Evolutionary conservation across 2,329 filamentous ascomycete species (phyloP).

Genomic region (Trichoderma citrinoviride): DNA sequence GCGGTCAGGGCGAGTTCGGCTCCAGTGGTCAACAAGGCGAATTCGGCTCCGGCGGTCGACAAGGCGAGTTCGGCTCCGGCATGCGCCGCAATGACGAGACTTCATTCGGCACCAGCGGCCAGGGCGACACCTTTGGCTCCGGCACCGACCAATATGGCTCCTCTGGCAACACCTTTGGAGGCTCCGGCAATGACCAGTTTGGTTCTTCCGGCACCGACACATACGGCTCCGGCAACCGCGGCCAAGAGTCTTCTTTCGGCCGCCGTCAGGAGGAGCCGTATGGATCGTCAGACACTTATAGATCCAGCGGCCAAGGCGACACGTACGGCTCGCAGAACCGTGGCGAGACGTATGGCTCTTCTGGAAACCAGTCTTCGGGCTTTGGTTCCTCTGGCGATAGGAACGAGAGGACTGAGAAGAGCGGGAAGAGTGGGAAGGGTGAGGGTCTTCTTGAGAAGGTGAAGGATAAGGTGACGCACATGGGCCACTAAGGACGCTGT

Average conservation of each 20-base stretch:
- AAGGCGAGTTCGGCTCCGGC: slow-evolving; percentile 24
- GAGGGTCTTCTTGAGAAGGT: slow-evolving; percentile 53
- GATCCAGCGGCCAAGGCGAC: too few relatives aligned
- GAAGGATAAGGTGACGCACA: slow-evolving; percentile 55
- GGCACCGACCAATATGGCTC: too few relatives aligned
- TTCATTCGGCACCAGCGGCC: too few relatives aligned
- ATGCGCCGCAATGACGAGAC: too few relatives aligned
- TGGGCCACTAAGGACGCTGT: slow-evolving; percentile 45
- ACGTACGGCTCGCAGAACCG: slow-evolving; percentile 22
- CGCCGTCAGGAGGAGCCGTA: too few relatives aligned
- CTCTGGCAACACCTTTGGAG: slow-evolving; percentile 26
- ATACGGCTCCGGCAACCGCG: slow-evolving; percentile 22
- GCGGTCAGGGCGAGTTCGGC: slow-evolving; percentile 3
- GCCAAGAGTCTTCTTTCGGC: background rate
- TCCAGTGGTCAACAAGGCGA: too few relatives aligned
- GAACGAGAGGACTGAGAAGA: background rate
- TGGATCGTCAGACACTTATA: too few relatives aligned
- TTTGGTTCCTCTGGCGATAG: slow-evolving; percentile 17
- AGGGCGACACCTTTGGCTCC: slow-evolving; percentile 23
- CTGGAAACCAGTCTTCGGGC: slow-evolving; percentile 11
- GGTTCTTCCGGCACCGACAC: slow-evolving; percentile 21
- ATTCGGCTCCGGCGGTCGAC: slow-evolving; percentile 9
- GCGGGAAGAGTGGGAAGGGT: slow-evolving; percentile 2
- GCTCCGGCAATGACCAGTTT: too few relatives aligned
- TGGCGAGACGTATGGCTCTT: slow-evolving; percentile 18